phyloP scores from a whole-genome alignment of 176 grass and related monocot genomes.

The Bromus sterilis region DNA sequence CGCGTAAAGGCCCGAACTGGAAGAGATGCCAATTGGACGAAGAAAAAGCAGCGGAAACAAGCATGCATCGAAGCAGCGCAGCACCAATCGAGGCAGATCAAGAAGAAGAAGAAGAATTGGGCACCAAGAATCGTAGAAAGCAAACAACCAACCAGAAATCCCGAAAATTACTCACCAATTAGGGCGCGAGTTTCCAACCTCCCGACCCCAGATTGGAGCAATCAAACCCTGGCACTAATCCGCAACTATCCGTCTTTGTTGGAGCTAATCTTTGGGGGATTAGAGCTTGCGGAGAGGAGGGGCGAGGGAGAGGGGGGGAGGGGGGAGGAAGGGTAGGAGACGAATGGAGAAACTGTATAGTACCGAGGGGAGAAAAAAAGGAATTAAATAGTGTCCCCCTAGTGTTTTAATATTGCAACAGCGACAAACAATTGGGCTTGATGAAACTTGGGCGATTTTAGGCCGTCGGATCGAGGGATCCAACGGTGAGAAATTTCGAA shows the following conservation, averaged over 20 bases:
- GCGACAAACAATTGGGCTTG: neutral
- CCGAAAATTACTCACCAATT: conserved; percentile 6
- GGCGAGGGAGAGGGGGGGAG: neutral
- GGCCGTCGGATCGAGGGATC: neutral
- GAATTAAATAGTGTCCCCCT: conserved; percentile 13
- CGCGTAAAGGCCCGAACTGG: neutral
- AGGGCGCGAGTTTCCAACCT: neutral
- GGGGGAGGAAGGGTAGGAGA: neutral
- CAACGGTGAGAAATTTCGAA: neutral
- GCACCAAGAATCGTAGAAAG: neutral
- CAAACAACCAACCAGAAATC: neutral
- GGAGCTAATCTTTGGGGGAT: neutral
- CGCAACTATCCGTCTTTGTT: neutral
- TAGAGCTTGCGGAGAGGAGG: neutral
- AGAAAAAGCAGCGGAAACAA: neutral
- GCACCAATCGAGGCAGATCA: neutral
- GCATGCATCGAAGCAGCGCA: neutral
- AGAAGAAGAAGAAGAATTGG: neutral
- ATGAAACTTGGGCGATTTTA: neutral
- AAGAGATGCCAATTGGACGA: neutral
- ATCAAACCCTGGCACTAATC: neutral
- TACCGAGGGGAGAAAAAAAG: neutral
- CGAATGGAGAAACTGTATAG: conserved; percentile 9
- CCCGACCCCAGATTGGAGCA: neutral
- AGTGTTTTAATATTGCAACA: neutral